Conservation (phyloP, 352 stramenopile species). For the Globisporangium viniferum region DNA sequence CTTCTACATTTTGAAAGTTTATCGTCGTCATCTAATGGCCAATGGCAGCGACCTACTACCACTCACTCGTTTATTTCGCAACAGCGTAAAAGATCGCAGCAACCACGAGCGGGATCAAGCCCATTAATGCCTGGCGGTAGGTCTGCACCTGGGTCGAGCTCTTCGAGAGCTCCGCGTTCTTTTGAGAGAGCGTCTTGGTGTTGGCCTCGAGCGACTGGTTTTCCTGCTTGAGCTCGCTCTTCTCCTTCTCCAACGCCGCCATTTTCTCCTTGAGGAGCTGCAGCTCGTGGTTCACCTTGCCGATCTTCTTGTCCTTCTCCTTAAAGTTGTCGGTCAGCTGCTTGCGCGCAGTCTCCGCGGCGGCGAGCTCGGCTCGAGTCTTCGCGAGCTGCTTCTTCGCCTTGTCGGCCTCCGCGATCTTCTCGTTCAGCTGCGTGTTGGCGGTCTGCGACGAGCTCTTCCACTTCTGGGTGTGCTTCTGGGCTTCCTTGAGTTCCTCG, state of each 20-base stretch:
- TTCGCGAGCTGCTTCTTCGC: constrained; percentile 63
- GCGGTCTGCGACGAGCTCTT: constrained; percentile 64
- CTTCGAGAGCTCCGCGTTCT: constrained; percentile 40
- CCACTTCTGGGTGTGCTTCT: constrained; percentile 64
- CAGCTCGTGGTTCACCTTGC: constrained; percentile 55
- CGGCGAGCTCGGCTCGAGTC: constrained; percentile 38
- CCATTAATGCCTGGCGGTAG: constrained; percentile 55
- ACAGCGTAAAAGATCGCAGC: constrained; percentile 50
- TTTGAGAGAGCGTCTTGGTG: constrained; percentile 33
- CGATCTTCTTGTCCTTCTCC: constrained; percentile 69
- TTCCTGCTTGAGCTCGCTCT: constrained; percentile 18
- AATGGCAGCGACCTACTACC: background rate
- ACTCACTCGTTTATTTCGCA: constrained; percentile 32
- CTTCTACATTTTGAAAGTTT: constrained; percentile 13
- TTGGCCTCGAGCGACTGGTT: constrained; percentile 25
- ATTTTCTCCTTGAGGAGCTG: constrained; percentile 47
- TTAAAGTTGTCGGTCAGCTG: constrained; percentile 53
- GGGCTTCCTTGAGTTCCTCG: constrained; percentile 74
- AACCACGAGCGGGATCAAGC: constrained; percentile 51
- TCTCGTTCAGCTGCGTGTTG: constrained; percentile 61
- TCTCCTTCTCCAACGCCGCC: constrained; percentile 20
- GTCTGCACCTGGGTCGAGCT: constrained; percentile 50
- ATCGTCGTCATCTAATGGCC: constrained; percentile 10
- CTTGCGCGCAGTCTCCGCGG: constrained; percentile 42
- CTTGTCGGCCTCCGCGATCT: constrained; percentile 62